Evolutionary conservation across 106 monocot genomes (phyloP).

Genomic region (Dioscorea alata): DNA sequence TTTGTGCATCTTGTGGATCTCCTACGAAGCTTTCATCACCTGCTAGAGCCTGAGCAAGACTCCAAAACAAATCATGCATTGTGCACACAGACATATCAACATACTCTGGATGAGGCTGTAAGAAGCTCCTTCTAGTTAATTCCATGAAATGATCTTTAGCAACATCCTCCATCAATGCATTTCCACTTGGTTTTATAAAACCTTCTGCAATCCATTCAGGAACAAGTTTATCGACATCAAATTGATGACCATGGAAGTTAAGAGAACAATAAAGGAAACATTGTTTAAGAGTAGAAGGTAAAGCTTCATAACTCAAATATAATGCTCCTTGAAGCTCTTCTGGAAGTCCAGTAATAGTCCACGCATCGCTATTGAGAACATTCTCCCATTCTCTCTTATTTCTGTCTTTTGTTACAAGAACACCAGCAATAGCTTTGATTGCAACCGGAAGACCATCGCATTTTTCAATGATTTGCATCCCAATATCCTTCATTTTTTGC

Average conservation of each 20-base stretch:
- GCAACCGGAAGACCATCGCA: constrained; percentile 42
- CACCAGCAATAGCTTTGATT: constrained; percentile 30
- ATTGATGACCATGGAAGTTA: neutral
- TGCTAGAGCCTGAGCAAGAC: constrained; percentile 20
- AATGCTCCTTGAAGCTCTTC: constrained; percentile 18
- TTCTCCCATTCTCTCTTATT: constrained; percentile 14
- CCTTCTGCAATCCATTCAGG: constrained; percentile 29
- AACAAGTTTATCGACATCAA: neutral
- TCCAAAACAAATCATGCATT: constrained; percentile 24
- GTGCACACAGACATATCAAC: neutral
- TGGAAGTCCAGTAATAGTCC: constrained; percentile 16
- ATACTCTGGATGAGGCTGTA: neutral
- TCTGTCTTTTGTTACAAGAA: constrained; percentile 11
- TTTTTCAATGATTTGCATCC: constrained; percentile 20
- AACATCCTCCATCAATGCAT: constrained; percentile 1
- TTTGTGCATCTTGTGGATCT: neutral
- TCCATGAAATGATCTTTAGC: constrained; percentile 11
- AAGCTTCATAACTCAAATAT: constrained; percentile 31
- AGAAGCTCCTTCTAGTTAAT: constrained; percentile 19
- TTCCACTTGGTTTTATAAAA: constrained; percentile 7
- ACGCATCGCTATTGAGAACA: constrained; percentile 11
- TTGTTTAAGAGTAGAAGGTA: constrained; percentile 32
- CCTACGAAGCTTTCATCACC: constrained; percentile 7
- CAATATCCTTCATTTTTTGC: constrained; percentile 12
- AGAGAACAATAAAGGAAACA: constrained; percentile 28